phyloP scores from a whole-genome alignment of 768 basidiomycete species.

The Lentinula aciculospora region DNA sequence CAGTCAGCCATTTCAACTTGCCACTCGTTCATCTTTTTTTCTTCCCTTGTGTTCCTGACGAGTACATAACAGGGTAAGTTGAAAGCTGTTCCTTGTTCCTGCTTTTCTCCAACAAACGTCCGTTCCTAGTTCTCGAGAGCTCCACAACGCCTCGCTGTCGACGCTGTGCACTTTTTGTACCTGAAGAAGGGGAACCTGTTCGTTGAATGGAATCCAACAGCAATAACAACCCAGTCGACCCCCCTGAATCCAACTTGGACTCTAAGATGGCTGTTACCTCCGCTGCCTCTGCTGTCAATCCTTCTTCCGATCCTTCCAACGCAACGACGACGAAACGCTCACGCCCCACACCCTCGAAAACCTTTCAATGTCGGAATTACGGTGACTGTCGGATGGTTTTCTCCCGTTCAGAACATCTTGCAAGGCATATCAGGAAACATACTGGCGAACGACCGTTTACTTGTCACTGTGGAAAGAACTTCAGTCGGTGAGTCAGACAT shows the following conservation, averaged over 20 bases:
- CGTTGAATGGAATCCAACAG: background rate
- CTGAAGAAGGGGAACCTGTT: background rate
- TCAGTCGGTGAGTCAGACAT: background rate
- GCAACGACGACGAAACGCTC: constrained; percentile 48
- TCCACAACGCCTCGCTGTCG: background rate
- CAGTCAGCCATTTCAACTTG: background rate
- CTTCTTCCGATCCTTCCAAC: background rate
- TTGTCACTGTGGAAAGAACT: constrained; percentile 90
- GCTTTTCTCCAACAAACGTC: background rate
- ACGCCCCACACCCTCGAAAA: constrained; percentile 83
- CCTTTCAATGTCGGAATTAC: constrained; percentile 92
- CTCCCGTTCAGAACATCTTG: constrained; percentile 9
- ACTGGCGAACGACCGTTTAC: constrained; percentile 96
- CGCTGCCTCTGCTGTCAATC: background rate
- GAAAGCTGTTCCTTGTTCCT: constrained; percentile 1
- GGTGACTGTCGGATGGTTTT: constrained; percentile 98
- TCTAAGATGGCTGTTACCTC: constrained; percentile 2
- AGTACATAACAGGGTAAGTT: background rate
- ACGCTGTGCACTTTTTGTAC: background rate
- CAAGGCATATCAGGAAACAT: constrained; percentile 67
- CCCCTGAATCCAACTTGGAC: background rate
- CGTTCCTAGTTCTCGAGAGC: constrained; percentile 2
- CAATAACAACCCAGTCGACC: background rate
- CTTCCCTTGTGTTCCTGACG: background rate
- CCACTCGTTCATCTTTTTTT: constrained; percentile 1